Base-by-base conservation (phyloP, 1,284 basidiomycete genomes). In the Spongispora temasekensis region DNA sequence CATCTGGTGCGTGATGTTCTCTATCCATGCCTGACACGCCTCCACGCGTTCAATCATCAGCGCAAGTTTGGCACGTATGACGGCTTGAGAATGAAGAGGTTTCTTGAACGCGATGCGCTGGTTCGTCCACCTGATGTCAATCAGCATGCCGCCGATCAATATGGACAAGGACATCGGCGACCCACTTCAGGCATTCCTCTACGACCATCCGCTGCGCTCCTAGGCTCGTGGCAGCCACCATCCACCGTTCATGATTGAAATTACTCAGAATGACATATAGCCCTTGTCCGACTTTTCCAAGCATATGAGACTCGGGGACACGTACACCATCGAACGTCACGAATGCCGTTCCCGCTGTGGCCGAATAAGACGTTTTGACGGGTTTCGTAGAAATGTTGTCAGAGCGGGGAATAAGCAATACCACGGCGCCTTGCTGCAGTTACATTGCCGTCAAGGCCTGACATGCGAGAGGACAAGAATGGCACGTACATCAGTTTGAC, bases 321-420 rank as follows among this genome's bases (percentile, higher is more conserved):
- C 91, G 90, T 65, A 91, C 90, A 65, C 94, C 91, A 76, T 98
- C 93, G 73, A 97, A 98, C 0, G 87, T 95, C 53, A 98, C 87
- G 71, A 90, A 98, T 5, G 94, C 93, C 0, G 95, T 97, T 13
- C 95, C 94, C 2, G 95, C 92, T 2, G 89, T 87, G 6, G 89
- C 70, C 0, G 92, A 94, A 77, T 97, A 95, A 1, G 90, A 86
- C 0, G 94, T 96, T 78, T 96, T 97, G 79, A 99, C 93, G 37
- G 88, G 87, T 71, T 92, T 95, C 12, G 97, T 98, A 63, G 88
- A 85, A 59, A 98, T 87, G n/a, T 89, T 88, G 61, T 90, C 87
- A 8, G 82, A 83, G 56, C 93, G 85, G 42, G 88, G 86, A 58
- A 98, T 90, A 51, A 97, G 84, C 66, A 99, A 88, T 61, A 96